Percentiles rank a stretch among this genome's conserved stretches.
These are phyloP conservation scores for Hypoxylon sp. DNA, from an alignment of 2,329 filamentous ascomycete species.

Conservation along the genomic window DNA sequence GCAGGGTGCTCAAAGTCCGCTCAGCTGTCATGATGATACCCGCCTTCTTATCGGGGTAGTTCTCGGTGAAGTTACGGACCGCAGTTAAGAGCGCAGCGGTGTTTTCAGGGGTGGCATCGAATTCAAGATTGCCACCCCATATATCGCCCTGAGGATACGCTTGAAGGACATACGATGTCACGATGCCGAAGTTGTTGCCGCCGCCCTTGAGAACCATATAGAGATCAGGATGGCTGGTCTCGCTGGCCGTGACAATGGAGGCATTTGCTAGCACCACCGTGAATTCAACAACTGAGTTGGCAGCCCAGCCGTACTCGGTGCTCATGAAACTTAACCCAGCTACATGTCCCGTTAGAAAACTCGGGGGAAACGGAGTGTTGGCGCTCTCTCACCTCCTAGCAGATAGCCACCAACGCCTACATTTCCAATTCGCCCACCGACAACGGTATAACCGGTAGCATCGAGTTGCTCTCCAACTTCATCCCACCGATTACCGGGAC, in stretches of 20 bases:
- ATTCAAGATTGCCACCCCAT: constrained; percentile 62
- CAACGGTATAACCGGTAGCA: constrained; percentile 59
- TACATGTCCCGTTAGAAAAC: constrained; percentile 59
- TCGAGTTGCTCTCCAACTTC: constrained; percentile 59
- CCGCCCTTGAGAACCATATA: constrained; percentile 69
- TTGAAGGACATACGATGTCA: constrained; percentile 62
- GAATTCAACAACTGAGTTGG: constrained; percentile 64
- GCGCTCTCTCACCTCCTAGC: constrained; percentile 68
- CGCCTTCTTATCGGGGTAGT: constrained; percentile 72
- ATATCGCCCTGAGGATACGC: constrained; percentile 59
- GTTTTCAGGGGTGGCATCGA: constrained; percentile 53
- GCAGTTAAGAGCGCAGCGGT: constrained; percentile 60
- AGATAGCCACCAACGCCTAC: constrained; percentile 65
- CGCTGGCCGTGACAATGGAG: constrained; percentile 62
- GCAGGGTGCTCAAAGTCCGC: constrained; percentile 58
- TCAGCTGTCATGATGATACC: constrained; percentile 71
- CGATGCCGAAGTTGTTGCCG: constrained; percentile 69
- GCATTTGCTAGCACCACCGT: constrained; percentile 69
- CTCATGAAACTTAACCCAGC: constrained; percentile 67
- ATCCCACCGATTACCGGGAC: constrained; percentile 62
- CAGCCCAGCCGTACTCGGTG: constrained; percentile 65
- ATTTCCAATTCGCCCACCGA: constrained; percentile 63
- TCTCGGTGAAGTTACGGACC: constrained; percentile 68
- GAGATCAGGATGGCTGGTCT: constrained; percentile 62
- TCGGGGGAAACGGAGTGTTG: constrained; percentile 52